Conservation (phyloP, 768 basidiomycete genomes). For the Collybiopsis confluens region DNA sequence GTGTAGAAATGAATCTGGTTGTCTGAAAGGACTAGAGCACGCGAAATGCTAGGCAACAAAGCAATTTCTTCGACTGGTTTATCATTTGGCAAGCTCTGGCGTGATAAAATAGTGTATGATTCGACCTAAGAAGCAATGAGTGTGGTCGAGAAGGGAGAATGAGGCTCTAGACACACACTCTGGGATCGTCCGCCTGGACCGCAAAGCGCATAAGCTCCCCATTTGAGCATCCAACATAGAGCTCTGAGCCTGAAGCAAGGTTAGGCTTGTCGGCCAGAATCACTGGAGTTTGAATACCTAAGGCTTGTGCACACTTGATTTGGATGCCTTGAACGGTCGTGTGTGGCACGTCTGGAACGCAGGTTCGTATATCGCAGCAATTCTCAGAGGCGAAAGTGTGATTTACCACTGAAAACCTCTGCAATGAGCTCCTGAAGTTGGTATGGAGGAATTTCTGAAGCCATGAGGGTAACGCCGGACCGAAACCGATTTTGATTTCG, state of each 20-base stretch:
- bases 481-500: neutral
- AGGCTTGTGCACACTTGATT: constrained; percentile 52
- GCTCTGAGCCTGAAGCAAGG: constrained; percentile 58
- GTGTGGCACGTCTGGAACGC: constrained; percentile 10
- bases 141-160: neutral
- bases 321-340: constrained; percentile 15
- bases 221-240: constrained; percentile 83
- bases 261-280: neutral
- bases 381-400: constrained; percentile 5
- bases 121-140: constrained; percentile 35
- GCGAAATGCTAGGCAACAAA: constrained; percentile 70
- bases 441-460: constrained; percentile 57
- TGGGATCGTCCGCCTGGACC: constrained; percentile 54
- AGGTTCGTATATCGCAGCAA: neutral
- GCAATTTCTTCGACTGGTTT: constrained; percentile 80
- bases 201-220: constrained; percentile 81
- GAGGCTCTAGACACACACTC: constrained; percentile 31
- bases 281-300: constrained; percentile 37
- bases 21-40: constrained; percentile 72
- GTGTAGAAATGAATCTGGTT: constrained; percentile 74
- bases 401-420: constrained; percentile 19
- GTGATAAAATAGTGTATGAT: constrained; percentile 63
- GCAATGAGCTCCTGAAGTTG: constrained; percentile 46
- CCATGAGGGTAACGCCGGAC: neutral
- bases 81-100: constrained; percentile 62